Evolutionary conservation across 164 flowering plant genomes (phyloP).

Genomic region (Euptelea pleiosperma): DNA sequence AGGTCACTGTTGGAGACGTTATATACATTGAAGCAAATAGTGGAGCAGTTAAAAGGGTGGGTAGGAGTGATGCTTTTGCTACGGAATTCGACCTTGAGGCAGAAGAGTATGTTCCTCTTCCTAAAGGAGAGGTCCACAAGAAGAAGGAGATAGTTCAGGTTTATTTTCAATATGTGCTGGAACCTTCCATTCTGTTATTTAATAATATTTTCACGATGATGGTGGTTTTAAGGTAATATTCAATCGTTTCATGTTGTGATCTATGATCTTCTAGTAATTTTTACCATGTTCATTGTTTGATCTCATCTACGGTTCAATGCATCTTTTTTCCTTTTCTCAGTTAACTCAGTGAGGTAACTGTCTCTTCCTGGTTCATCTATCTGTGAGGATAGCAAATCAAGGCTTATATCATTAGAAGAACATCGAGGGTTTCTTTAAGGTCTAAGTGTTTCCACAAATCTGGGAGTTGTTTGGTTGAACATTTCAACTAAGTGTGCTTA

Average conservation of each 20-base stretch:
- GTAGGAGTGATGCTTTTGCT: slow-evolving; percentile 98
- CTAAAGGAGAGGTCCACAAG: slow-evolving; percentile 99
- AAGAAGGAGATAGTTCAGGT: slow-evolving; percentile 99
- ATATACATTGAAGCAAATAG: slow-evolving; percentile 96
- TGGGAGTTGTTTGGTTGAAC: too few relatives aligned
- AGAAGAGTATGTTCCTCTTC: slow-evolving; percentile 99
- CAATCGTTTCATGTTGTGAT: neutral
- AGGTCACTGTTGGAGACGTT: slow-evolving; percentile 99
- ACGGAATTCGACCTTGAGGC: slow-evolving; percentile 99
- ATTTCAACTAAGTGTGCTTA: too few relatives aligned
- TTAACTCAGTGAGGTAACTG: too few relatives aligned
- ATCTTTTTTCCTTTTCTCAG: too few relatives aligned
- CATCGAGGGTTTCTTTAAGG: neutral
- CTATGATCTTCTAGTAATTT: neutral
- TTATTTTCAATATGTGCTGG: neutral
- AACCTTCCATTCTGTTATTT: too few relatives aligned
- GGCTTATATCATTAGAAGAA: neutral
- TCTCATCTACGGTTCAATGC: too few relatives aligned
- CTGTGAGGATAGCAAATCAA: too few relatives aligned
- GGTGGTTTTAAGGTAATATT: neutral
- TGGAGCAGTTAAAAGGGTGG: slow-evolving; percentile 97
- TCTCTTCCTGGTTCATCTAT: too few relatives aligned
- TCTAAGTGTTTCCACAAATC: neutral
- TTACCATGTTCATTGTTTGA: neutral
- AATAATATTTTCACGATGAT: too few relatives aligned